Evolutionary conservation across 2,329 filamentous ascomycete species (phyloP), one percentile per base, ranked within the genome.

Genomic region (Sclerotinia sclerotiorum): DNA sequence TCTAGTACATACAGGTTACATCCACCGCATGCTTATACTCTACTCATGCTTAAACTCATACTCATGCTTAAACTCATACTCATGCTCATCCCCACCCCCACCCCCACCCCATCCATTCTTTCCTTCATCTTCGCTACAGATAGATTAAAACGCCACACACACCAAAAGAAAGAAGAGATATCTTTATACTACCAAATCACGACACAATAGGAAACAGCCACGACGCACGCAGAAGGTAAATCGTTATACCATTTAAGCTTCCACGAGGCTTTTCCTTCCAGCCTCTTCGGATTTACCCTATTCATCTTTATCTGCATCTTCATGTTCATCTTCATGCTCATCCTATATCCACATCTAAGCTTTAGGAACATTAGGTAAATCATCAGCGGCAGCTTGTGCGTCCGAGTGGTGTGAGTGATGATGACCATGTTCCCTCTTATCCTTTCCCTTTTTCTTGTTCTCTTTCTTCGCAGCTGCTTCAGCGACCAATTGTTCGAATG

Each of bases 381-480:
- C 79, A 35, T 75, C 76, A 3, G 79, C 79, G 0, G 74, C 71
- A n/a, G 70, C 72, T 39, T 72, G 67, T 6, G 77, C 77, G 0
- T 76, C 72, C 2, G 72, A 61, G 17, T 73, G 71, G 7, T 68
- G 56, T 52, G 71, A 64, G 49, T 74, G 73, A 27, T 83, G 54
- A 35, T 49, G 56, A 32, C 44, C 29, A 46, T 61, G 42, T 11
- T 66, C 67, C n/a, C 54, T 69, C 74, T 81, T 81, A 71, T 87
- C 83, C 82, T 88, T 85, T 74, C 81, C 81, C 76, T 94, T 90
- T 79, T 93, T 89, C 76, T 89, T 86, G 77, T 87, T 85, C 73
- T 95, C 93, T 81, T 97, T 97, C 86, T 98, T 98, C 66, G 93
- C 90, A 68, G 94, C 93, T 5, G 94, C 94, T 79, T 99, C 95